Percentiles rank a stretch among this genome's conserved stretches.
Conservation (phyloP, 257 asterid genomes). For the Agastache rugosa region DNA sequence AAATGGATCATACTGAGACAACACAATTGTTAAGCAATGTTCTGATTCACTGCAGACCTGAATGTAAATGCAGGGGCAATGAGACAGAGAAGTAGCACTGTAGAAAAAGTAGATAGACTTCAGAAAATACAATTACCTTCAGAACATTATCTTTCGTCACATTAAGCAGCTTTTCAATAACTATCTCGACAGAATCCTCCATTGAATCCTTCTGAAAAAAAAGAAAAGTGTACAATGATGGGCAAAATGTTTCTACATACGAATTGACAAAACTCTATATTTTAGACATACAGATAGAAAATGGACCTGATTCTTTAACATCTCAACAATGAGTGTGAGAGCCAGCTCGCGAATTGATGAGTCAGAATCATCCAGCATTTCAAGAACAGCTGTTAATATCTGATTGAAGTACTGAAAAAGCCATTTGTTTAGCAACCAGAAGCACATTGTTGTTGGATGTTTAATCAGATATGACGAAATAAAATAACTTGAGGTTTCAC, state of each 20-base stretch:
- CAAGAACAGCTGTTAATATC: slow-evolving; percentile 88
- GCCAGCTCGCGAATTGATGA: slow-evolving; percentile 83
- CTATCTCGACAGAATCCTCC: slow-evolving; percentile 96
- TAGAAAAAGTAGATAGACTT: slow-evolving; percentile 25
- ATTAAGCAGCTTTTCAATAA: slow-evolving; percentile 88
- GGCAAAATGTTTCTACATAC: slow-evolving; percentile 9
- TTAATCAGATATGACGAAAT: slow-evolving; percentile 1
- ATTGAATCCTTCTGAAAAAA: slow-evolving; percentile 71
- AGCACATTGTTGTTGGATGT: slow-evolving; percentile 20
- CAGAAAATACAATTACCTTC: slow-evolving; percentile 59
- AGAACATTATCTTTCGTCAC: slow-evolving; percentile 75
- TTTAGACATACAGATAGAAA: slow-evolving; percentile 23
- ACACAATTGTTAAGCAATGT: slow-evolving; percentile 81
- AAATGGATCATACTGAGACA: slow-evolving; percentile 85
- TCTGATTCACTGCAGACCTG: slow-evolving; percentile 93
- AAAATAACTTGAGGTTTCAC: background rate
- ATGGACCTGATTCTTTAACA: slow-evolving; percentile 94
- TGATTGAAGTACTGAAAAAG: slow-evolving; percentile 92
- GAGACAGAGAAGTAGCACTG: slow-evolving; percentile 16
- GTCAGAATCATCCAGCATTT: slow-evolving; percentile 89
- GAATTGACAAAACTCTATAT: background rate
- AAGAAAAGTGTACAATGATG: slow-evolving; percentile 12
- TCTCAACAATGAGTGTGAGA: slow-evolving; percentile 75
- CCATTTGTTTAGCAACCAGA: slow-evolving; percentile 32
- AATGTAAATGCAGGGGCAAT: slow-evolving; percentile 32